Evolutionary conservation across 139 green algal genomes (phyloP), one percentile per base, ranked within the genome.

Genomic region (Limnomonas spitsbergensis): DNA sequence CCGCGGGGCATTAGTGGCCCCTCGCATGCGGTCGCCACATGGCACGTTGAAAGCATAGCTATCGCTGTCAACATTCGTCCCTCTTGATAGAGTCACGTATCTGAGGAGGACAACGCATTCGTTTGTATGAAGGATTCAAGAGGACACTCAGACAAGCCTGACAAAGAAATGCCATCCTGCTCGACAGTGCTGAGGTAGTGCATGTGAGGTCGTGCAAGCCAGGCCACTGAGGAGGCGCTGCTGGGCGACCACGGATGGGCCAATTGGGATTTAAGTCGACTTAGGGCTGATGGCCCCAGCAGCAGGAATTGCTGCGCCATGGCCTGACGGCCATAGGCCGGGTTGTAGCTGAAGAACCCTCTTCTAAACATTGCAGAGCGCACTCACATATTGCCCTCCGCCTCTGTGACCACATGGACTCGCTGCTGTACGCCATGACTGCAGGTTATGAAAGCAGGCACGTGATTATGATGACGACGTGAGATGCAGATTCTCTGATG

Each of bases 341-440:
- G n/a, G n/a, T n/a, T n/a, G n/a, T n/a, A n/a, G n/a, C n/a, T n/a
- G n/a, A n/a, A n/a, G n/a, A n/a, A n/a, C n/a, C n/a, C n/a, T n/a
- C n/a, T n/a, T n/a, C n/a, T n/a, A n/a, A n/a, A n/a, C n/a, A n/a
- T n/a, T n/a, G n/a, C n/a, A n/a, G n/a, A n/a, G n/a, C 2, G 2
- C 2, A 82, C 76, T 75, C 77, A 86, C 76, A 86, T 80, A 38
- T 72, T 71, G 31, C 78, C 82, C 1, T 75, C 69, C 39, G 37
- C 36, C 74, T 86, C 82, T 0, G 37, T 14, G 38, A 79, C 74
- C 1, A 26, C 32, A 52, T 86, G 82, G n/a, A 80, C 74, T 6
- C 82, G 53, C 32, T 86, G 82, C 56, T 81, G 76, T 3, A 81
- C 54, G 38, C 82, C 82, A 68, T 83, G 83, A 66, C 77, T 81